Conservation (phyloP, 768 basidiomycete species). For the Dentipellis fragilis region DNA sequence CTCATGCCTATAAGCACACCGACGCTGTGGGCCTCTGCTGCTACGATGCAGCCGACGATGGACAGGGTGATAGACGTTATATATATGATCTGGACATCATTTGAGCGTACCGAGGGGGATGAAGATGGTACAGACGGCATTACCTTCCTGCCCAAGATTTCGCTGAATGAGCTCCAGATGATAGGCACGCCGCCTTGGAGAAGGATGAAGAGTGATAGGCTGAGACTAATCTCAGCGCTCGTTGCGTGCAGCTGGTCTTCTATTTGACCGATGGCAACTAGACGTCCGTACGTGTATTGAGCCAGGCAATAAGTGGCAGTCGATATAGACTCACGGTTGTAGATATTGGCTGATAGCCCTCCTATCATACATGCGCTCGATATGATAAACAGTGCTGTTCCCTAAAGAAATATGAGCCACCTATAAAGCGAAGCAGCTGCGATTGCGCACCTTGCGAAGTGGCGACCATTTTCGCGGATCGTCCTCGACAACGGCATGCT, state of each 20-base stretch:
- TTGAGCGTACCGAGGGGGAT: too few relatives aligned
- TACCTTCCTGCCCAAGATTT: conserved; percentile 69
- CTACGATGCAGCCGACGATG: conserved; percentile 43
- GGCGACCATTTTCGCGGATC: conserved; percentile 55
- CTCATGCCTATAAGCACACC: conserved; percentile 58
- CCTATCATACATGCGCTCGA: conserved; percentile 46
- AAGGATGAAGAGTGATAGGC: conserved; percentile 62
- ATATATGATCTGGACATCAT: conserved; percentile 49
- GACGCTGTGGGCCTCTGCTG: conserved; percentile 46
- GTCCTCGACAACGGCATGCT: conserved; percentile 41
- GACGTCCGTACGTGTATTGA: neutral
- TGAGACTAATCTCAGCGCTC: conserved; percentile 51
- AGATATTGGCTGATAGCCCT: conserved; percentile 48
- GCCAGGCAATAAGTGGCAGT: neutral
- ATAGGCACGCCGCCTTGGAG: conserved; percentile 62
- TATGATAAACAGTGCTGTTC: conserved; percentile 35
- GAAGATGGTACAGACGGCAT: neutral
- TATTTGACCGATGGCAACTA: conserved; percentile 58
- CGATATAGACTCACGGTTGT: conserved; percentile 42
- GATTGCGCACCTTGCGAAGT: conserved; percentile 38
- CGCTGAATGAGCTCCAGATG: conserved; percentile 60
- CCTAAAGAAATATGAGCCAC: conserved; percentile 19
- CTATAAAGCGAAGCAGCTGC: neutral
- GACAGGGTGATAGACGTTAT: conserved; percentile 42
- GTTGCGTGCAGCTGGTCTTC: conserved; percentile 50